phyloP scores from a whole-genome alignment of 225 moss, liverwort and hornwort genomes.

The Neckera pumila region DNA sequence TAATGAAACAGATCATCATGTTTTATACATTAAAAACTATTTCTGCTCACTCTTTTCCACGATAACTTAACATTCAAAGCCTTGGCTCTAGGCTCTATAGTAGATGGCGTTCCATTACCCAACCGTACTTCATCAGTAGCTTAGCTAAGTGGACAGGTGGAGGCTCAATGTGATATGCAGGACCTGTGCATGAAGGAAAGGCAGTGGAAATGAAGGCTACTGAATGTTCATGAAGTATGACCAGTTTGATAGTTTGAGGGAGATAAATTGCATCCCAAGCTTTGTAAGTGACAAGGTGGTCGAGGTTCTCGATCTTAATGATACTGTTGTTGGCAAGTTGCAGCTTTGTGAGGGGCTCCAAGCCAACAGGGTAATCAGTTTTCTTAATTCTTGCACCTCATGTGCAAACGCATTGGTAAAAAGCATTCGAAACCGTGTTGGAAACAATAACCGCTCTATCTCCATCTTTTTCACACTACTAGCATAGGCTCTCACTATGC shows the following conservation, averaged over 20 bases:
- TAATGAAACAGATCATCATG: background rate
- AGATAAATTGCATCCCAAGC: slow-evolving; percentile 26
- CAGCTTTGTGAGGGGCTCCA: slow-evolving; percentile 49
- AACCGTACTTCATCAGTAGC: no score
- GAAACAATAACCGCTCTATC: no score
- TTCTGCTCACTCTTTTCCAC: background rate
- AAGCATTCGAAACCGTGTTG: background rate
- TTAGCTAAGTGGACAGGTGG: no score
- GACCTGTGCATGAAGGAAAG: no score
- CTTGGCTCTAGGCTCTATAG: no score
- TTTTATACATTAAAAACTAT: background rate
- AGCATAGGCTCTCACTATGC: background rate
- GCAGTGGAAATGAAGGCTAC: no score
- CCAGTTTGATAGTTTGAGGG: background rate
- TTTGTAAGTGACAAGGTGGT: slow-evolving; percentile 46
- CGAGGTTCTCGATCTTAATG: slow-evolving; percentile 46
- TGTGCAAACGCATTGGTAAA: background rate
- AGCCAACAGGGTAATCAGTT: slow-evolving; percentile 51
- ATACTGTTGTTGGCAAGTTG: slow-evolving; percentile 68
- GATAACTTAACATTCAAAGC: background rate
- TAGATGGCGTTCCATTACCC: no score
- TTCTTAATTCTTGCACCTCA: slow-evolving; percentile 51
- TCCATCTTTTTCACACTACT: background rate
- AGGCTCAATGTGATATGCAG: no score
- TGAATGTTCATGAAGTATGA: background rate